Conservation (phyloP, 345 rosid genomes). For the Rhizophora mangle region DNA sequence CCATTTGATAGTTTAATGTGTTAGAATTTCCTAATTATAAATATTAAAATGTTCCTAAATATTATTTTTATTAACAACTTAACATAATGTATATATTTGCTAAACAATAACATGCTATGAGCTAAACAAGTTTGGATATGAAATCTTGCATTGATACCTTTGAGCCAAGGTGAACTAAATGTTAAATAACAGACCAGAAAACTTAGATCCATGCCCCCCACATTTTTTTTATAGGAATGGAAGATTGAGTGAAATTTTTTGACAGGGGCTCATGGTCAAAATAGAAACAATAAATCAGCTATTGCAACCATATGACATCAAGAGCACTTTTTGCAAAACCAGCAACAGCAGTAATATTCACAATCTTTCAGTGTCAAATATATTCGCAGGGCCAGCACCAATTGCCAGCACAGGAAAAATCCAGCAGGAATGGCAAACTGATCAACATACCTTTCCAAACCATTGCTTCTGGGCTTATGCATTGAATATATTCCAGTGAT, state of each 20-base stretch:
- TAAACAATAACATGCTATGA: too few relatives aligned
- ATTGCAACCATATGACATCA: conserved; percentile 4
- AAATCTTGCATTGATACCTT: too few relatives aligned
- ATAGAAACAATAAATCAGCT: neutral
- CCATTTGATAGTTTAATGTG: too few relatives aligned
- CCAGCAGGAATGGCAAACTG: neutral
- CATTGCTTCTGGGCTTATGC: conserved; percentile 28
- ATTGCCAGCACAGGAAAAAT: conserved; percentile 5
- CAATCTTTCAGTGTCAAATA: conserved; percentile 19
- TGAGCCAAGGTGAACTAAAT: conserved; percentile 16
- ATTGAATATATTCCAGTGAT: conserved; percentile 80
- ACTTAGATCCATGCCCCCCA: neutral
- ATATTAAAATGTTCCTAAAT: too few relatives aligned
- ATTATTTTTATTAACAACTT: too few relatives aligned
- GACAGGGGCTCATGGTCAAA: neutral
- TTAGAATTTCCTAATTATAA: too few relatives aligned
- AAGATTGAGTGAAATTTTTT: neutral
- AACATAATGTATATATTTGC: too few relatives aligned
- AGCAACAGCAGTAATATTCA: conserved; percentile 7
- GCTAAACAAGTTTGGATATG: too few relatives aligned
- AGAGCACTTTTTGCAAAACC: conserved; percentile 4
- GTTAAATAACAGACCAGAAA: conserved; percentile 1
- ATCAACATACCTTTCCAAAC: conserved; percentile 1
- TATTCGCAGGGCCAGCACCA: conserved; percentile 22
- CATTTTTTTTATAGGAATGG: neutral